phyloP scores from a whole-genome alignment of 164 flowering plant species.

The Macadamia integrifolia region DNA sequence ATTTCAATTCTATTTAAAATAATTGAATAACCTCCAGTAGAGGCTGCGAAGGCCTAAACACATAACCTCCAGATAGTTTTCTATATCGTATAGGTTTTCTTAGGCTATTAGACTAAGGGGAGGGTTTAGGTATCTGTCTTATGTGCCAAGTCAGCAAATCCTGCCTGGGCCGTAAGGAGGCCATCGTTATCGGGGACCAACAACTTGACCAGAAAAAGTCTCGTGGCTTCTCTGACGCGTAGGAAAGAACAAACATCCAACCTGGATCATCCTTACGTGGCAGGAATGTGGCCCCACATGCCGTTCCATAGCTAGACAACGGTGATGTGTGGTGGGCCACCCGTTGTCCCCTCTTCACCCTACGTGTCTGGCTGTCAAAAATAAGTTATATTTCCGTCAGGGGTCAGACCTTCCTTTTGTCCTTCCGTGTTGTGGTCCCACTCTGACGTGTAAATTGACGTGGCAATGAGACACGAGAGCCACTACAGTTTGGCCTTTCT shows the following conservation, averaged over 20 bases:
- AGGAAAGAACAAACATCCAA: constrained; percentile 13
- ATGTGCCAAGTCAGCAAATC: constrained; percentile 12
- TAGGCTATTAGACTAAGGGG: too few relatives aligned
- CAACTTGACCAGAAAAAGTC: constrained; percentile 21
- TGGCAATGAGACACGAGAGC: constrained; percentile 8
- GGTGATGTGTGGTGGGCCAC: constrained; percentile 29
- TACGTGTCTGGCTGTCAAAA: not conserved
- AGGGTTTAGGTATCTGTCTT: constrained; percentile 16
- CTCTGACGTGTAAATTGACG: constrained; percentile 7
- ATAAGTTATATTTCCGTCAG: constrained; percentile 1
- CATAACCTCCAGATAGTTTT: too few relatives aligned
- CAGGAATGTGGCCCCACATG: constrained; percentile 31
- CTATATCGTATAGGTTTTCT: too few relatives aligned
- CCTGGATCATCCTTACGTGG: constrained; percentile 32
- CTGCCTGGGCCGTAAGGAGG: constrained; percentile 31
- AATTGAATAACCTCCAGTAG: too few relatives aligned
- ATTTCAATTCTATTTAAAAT: too few relatives aligned
- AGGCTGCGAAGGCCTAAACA: too few relatives aligned
- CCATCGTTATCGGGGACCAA: constrained; percentile 39
- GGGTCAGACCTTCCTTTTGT: constrained; percentile 4
- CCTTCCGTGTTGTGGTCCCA: constrained; percentile 3
- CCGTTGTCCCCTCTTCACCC: constrained; percentile 25
- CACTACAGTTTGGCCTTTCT: not conserved
- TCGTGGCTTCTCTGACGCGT: constrained; percentile 24
- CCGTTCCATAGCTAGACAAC: constrained; percentile 6